phyloP scores from a whole-genome alignment of 345 rosid species.

The Lagerstroemia speciosa region DNA sequence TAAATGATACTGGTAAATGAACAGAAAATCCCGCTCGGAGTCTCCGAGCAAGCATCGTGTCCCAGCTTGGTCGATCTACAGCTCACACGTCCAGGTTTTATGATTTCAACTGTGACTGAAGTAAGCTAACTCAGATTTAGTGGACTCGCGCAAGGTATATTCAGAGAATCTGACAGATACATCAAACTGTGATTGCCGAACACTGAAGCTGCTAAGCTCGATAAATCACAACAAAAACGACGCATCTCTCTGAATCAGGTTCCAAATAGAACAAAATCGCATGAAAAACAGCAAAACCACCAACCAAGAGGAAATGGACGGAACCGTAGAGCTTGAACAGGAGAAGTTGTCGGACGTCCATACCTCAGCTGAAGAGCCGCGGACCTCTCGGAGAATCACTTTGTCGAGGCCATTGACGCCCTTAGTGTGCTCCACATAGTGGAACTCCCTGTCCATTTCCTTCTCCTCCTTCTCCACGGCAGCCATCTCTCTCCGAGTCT shows the following conservation, averaged over 20 bases:
- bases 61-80: neutral
- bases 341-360: neutral
- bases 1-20: too few species aligned
- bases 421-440: slow-evolving; percentile 32
- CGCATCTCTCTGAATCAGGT: neutral
- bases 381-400: slow-evolving; percentile 60
- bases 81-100: neutral
- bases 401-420: slow-evolving; percentile 76
- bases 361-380: slow-evolving; percentile 77
- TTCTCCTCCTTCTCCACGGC: neutral
- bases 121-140: neutral
- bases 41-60: neutral
- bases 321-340: neutral
- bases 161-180: neutral
- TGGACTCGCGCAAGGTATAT: neutral
- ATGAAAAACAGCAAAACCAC: neutral
- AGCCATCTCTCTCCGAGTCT: neutral
- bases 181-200: neutral
- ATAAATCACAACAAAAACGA: neutral
- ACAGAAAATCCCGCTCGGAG: too few species aligned
- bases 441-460: neutral
- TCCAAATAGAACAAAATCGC: neutral
- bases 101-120: too few species aligned
- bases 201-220: neutral
- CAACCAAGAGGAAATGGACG: neutral